phyloP scores from a whole-genome alignment of 345 rosid species.

The Euphorbia peplus region DNA sequence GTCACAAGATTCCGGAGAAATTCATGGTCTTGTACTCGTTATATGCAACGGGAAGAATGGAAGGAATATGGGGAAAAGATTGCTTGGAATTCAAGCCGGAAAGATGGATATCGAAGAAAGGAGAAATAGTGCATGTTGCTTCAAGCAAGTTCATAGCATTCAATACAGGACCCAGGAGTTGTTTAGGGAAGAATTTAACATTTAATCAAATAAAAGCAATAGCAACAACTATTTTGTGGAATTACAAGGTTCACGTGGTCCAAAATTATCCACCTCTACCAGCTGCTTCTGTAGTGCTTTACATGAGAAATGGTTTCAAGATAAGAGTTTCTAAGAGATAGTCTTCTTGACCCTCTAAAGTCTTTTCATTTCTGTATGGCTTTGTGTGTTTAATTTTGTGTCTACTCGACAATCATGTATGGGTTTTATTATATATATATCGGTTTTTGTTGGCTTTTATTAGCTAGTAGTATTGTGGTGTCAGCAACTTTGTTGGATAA shows the following conservation, averaged over 20 bases:
- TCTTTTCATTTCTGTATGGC: no score
- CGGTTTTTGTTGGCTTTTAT: no score
- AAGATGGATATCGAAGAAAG: slow-evolving; percentile 16
- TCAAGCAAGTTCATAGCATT: slow-evolving; percentile 19
- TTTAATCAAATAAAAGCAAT: slow-evolving; percentile 8
- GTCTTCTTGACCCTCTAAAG: not conserved
- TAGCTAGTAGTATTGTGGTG: no score
- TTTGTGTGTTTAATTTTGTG: no score
- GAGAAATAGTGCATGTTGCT: slow-evolving; percentile 3
- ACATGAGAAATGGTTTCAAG: slow-evolving; percentile 17
- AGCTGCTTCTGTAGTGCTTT: not conserved
- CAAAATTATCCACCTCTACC: slow-evolving; percentile 6
- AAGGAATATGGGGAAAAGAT: slow-evolving; percentile 21
- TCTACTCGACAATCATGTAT: no score
- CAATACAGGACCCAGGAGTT: slow-evolving; percentile 13
- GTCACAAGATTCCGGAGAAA: not conserved
- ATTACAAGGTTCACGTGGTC: slow-evolving; percentile 7
- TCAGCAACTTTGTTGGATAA: no score
- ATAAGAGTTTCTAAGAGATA: slow-evolving; percentile 7
- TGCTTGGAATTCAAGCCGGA: slow-evolving; percentile 24
- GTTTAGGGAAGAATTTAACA: slow-evolving; percentile 17
- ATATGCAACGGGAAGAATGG: slow-evolving; percentile 20
- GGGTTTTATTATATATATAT: no score
- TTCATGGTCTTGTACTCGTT: slow-evolving; percentile 4
- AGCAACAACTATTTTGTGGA: slow-evolving; percentile 10